Base-by-base conservation (phyloP, 345 rosid species). In the Lumnitzera racemosa region DNA sequence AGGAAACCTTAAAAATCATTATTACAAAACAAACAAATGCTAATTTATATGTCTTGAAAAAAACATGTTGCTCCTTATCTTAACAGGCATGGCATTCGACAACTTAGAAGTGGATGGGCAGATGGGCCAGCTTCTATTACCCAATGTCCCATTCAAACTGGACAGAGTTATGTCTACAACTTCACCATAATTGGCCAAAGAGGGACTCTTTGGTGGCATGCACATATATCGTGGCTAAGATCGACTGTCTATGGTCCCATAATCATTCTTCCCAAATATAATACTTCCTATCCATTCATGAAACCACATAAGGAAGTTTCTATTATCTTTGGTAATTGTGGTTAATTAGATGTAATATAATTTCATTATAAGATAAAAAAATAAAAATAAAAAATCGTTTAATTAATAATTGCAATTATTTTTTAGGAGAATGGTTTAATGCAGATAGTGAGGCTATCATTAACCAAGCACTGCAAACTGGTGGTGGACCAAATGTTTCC, bases 231-330 rank as follows among this genome's bases (percentile, higher is more conserved):
- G 24, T 88, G 96, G 96, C 74, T 84, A 7, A 74, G 96, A 69
- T 65, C 98, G 48, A 79, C 95, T 57, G 46, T 91, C 43, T 76
- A 89, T 53, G 96, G 95, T 57, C 84, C 92, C 6, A 54, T 87
- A 2, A 77, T 89, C 67, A 79, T 89, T 56, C 87, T 89, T 51
- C 98, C 96, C 51, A 78, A 75, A 61, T 74, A 4, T 2, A 84
- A 81, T 13, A 74, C 69, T 66, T 74, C 92, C 59, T 86, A 89
- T 65, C 98, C 95, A 2, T 86, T 89, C 58, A 36, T 75, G 46
- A 87, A 83, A 62, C 98, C 95, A n/a, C 63, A 81, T 78, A 83
- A 82, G 76, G 89, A 87, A 82, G 76, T 81, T 68, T 85, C 92
- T 16, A 75, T 91, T 69, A 54, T 69, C 68, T 73, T 89, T 48